Base-by-base conservation (phyloP, 768 basidiomycete genomes). In the Collybia sordida region DNA sequence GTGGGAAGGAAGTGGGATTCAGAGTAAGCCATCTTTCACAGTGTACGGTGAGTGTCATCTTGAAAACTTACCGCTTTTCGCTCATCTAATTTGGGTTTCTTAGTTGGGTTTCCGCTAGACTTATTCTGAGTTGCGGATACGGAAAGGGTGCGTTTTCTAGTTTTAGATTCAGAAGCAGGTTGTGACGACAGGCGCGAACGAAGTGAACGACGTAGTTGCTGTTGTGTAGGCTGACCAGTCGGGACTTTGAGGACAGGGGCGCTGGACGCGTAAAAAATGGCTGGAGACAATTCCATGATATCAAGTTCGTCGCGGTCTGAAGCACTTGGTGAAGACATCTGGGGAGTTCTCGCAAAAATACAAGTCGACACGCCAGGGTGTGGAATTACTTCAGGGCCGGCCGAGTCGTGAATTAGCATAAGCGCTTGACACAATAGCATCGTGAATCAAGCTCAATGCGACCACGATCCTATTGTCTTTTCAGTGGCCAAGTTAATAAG, bases 51-150 rank as follows among this genome's bases (percentile, higher is more conserved):
- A 15, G 11, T 28, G 6, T 24, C 19, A 1, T 35, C 22, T 34
- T 17, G 47, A 15, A 31, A 43, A 45, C 55, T 52, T 55, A 78
- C 78, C 42, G 67, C 69, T 51, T 78, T 78, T 49, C 71, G 74
- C 42, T 67, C 63, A 9, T 70, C 64, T 38, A 63, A 43, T 46
- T 65, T 73, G 27, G 47, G n/a, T 35, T 58, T 54, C 45, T 65
- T 57, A 24, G 38, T 24, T 49, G 60, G 54, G 62, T 69, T 59
- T 71, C 71, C 52, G 19, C 17, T 34, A 14, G 57, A 17, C 15
- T 27, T 12, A n/a, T 50, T 46, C 28, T 51, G 38, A 14, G 36
- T 22, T 22, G 52, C 51, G 35, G 53, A 53, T 2, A 47, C 39
- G 6, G 57, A 60, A 18, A 56, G 22, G 11, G 50, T 54, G 15